Evolutionary conservation across 352 stramenopile genomes (phyloP).

Genomic region (Globisporangium alternatum): DNA sequence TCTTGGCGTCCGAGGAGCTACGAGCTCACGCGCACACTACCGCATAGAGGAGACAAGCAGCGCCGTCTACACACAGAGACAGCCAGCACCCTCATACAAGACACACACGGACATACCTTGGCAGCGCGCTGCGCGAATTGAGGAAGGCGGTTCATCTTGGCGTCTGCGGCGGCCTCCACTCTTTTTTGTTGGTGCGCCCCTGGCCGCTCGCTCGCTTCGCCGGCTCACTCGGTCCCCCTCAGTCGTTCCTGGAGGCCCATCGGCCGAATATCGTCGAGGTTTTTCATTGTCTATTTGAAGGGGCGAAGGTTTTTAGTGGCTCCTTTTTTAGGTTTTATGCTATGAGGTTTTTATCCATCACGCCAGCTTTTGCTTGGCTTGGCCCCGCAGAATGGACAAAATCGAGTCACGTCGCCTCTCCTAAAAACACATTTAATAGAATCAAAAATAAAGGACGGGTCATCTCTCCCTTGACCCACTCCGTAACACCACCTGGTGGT

Average conservation of each 20-base stretch:
- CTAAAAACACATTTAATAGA: not conserved
- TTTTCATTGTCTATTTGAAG: not conserved
- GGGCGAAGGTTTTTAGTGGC: conserved; percentile 1
- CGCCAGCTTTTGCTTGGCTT: not conserved
- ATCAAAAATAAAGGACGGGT: not conserved
- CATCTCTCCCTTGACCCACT: conserved; percentile 17
- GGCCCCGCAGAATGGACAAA: conserved; percentile 4
- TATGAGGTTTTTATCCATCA: conserved; percentile 6
- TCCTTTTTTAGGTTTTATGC: not conserved
- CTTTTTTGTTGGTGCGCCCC: conserved; percentile 36
- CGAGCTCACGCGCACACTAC: not conserved
- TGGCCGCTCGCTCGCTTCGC: conserved; percentile 15
- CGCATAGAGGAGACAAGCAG: not conserved
- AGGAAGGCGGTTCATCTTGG: conserved; percentile 72
- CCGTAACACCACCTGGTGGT: not conserved
- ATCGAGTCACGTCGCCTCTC: not conserved
- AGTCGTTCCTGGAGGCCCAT: not conserved
- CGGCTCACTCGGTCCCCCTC: conserved; percentile 1
- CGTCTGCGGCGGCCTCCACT: conserved; percentile 32
- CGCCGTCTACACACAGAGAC: not conserved
- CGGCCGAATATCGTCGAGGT: not conserved
- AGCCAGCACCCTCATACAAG: not conserved
- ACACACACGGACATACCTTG: conserved; percentile 37
- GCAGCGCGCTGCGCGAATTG: conserved; percentile 70
- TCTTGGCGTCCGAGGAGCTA: conserved; percentile 1